Evolutionary conservation across 2,329 filamentous ascomycete genomes (phyloP).

Genomic region (Sphaerulina musiva): DNA sequence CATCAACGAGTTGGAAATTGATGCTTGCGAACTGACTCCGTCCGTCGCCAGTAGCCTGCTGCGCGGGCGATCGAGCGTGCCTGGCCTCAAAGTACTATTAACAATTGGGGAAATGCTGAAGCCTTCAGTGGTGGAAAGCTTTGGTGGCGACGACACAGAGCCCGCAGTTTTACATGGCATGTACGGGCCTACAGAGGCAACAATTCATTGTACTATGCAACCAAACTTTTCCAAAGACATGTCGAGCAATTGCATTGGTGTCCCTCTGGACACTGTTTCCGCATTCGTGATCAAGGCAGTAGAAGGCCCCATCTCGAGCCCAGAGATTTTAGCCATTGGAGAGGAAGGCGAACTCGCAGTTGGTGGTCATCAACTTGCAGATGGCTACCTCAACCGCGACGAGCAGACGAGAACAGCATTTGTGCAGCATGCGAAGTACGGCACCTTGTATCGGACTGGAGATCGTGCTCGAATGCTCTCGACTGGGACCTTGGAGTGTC

Average conservation of each 20-base stretch:
- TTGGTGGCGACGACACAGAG: constrained; percentile 53
- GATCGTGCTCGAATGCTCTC: constrained; percentile 67
- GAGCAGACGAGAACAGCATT: constrained; percentile 70
- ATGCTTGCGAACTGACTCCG: constrained; percentile 83
- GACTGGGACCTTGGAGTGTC: constrained; percentile 70
- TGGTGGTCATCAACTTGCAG: constrained; percentile 71
- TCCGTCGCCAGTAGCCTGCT: constrained; percentile 77
- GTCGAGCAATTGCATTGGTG: constrained; percentile 63
- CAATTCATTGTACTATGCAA: constrained; percentile 82
- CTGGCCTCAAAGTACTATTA: constrained; percentile 62
- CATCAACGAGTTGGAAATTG: constrained; percentile 60
- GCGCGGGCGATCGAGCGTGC: constrained; percentile 59
- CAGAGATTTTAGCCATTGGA: constrained; percentile 55
- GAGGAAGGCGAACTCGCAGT: constrained; percentile 73
- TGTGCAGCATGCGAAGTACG: constrained; percentile 56
- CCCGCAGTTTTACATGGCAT: constrained; percentile 75
- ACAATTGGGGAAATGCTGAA: constrained; percentile 95
- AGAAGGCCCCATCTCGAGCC: not conserved
- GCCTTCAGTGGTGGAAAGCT: constrained; percentile 66
- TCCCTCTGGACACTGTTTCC: constrained; percentile 74
- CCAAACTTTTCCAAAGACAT: constrained; percentile 52
- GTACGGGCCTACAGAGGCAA: constrained; percentile 89
- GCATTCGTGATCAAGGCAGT: constrained; percentile 55
- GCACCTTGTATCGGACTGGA: constrained; percentile 73
- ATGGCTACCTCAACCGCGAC: constrained; percentile 72